Conservation (phyloP, 2,329 filamentous ascomycete species). For the Claviceps spartinae region DNA sequence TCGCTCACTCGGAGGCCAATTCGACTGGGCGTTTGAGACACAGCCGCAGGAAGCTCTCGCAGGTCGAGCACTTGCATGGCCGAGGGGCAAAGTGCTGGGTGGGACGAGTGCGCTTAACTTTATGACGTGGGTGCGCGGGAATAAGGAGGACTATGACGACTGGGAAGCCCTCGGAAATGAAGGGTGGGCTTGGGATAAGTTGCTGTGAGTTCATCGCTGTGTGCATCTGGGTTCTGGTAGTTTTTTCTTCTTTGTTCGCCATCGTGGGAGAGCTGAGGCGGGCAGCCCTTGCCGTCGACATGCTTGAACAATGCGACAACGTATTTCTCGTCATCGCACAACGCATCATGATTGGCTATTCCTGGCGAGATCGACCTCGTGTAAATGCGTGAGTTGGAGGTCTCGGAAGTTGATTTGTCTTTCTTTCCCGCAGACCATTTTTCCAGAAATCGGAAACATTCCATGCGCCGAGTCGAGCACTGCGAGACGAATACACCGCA, state of each 20-base stretch:
- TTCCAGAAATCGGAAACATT: constrained; percentile 38
- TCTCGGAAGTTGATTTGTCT: background rate
- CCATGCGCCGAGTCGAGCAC: constrained; percentile 22
- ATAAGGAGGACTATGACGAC: constrained; percentile 35
- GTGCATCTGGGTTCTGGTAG: background rate
- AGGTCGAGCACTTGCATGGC: constrained; percentile 27
- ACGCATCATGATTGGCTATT: too few species aligned
- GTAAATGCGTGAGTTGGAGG: too few species aligned
- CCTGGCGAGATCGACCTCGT: too few species aligned
- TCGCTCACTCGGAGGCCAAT: constrained; percentile 19
- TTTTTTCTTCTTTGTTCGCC: too few species aligned
- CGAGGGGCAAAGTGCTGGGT: constrained; percentile 40
- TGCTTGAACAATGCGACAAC: too few species aligned
- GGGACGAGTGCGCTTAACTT: constrained; percentile 49
- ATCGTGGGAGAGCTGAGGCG: too few species aligned
- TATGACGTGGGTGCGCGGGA: constrained; percentile 38
- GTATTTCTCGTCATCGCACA: too few species aligned
- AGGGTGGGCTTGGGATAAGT: constrained; percentile 42
- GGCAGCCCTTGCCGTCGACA: too few species aligned
- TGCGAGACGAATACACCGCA: constrained; percentile 22
- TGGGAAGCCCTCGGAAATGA: constrained; percentile 44
- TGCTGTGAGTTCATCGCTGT: constrained; percentile 16
- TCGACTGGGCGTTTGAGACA: constrained; percentile 30
- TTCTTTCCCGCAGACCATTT: constrained; percentile 24
- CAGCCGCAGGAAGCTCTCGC: constrained; percentile 22